Conservation (phyloP, 2,329 filamentous ascomycete genomes). For the Penicillium sp. region DNA sequence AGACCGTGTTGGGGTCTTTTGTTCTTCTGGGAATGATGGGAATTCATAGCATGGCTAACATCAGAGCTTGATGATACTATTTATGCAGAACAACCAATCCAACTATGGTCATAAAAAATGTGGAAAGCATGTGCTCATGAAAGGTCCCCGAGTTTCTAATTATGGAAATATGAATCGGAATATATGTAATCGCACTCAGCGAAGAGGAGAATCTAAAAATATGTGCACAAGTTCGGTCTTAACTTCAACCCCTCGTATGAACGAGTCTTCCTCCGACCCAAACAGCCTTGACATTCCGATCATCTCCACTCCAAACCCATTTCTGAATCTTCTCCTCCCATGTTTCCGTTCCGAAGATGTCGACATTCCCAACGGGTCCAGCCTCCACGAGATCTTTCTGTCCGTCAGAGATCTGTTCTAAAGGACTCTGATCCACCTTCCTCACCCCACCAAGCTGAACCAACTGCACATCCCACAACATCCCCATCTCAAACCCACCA, state of each 20-base stretch:
- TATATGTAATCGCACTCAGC: not conserved
- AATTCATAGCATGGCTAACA: no score
- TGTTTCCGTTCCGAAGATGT: conserved; percentile 89
- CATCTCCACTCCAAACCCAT: conserved; percentile 93
- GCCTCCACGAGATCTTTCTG: conserved; percentile 35
- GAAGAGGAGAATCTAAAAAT: not conserved
- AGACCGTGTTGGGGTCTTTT: no score
- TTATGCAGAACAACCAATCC: no score
- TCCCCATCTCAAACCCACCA: conserved; percentile 81
- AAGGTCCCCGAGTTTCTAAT: no score
- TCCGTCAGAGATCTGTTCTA: conserved; percentile 1
- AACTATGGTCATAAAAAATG: no score
- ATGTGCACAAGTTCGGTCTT: not conserved
- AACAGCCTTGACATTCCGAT: conserved; percentile 82
- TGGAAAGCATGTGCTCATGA: no score
- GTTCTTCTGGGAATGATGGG: no score
- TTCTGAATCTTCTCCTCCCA: conserved; percentile 87
- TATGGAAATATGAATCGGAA: no score
- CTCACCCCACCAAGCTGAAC: conserved; percentile 62
- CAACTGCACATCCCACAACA: conserved; percentile 89
- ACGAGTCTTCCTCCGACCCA: conserved; percentile 88
- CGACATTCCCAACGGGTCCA: conserved; percentile 66
- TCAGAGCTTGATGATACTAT: no score
- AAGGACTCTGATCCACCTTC: conserved; percentile 19
- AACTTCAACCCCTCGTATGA: conserved; percentile 49